Conservation (phyloP, 164 flowering plant species). For the Berberis thunbergii region DNA sequence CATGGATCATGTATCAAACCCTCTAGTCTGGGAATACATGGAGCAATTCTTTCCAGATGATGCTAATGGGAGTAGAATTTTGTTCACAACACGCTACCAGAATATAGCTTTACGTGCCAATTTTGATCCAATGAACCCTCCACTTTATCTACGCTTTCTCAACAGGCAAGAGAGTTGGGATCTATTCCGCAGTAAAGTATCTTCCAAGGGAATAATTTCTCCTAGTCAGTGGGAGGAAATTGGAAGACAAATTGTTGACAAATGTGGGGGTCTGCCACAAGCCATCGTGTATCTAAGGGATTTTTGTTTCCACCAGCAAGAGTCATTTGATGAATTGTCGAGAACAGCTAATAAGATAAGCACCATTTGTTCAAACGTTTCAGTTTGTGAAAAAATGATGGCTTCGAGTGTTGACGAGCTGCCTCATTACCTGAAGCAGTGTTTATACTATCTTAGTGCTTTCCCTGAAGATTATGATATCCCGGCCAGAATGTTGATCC, state of each 20-base stretch:
- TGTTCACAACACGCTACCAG: constrained; percentile 22
- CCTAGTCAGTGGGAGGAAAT: background rate
- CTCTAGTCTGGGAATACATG: constrained; percentile 18
- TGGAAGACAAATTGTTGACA: constrained; percentile 9
- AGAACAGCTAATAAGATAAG: background rate
- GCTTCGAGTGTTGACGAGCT: constrained; percentile 12
- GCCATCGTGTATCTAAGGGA: constrained; percentile 11
- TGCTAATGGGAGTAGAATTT: constrained; percentile 9
- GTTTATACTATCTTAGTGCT: constrained; percentile 4
- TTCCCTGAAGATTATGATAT: constrained; percentile 5
- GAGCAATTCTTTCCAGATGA: constrained; percentile 15
- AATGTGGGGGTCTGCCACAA: constrained; percentile 17
- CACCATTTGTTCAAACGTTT: background rate
- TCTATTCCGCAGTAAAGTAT: constrained; percentile 5
- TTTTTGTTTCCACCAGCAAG: background rate
- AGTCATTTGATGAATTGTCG: no score
- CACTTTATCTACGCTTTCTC: constrained; percentile 2
- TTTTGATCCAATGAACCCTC: constrained; percentile 7
- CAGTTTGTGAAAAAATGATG: background rate
- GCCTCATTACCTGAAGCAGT: constrained; percentile 9
- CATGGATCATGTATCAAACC: constrained; percentile 34
- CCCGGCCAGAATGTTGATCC: background rate
- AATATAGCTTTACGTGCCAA: constrained; percentile 9
- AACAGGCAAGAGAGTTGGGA: constrained; percentile 9
- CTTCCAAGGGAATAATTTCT: background rate